Base-by-base conservation (phyloP, 208 protist genomes). In the Wallacemonas sp. region DNA sequence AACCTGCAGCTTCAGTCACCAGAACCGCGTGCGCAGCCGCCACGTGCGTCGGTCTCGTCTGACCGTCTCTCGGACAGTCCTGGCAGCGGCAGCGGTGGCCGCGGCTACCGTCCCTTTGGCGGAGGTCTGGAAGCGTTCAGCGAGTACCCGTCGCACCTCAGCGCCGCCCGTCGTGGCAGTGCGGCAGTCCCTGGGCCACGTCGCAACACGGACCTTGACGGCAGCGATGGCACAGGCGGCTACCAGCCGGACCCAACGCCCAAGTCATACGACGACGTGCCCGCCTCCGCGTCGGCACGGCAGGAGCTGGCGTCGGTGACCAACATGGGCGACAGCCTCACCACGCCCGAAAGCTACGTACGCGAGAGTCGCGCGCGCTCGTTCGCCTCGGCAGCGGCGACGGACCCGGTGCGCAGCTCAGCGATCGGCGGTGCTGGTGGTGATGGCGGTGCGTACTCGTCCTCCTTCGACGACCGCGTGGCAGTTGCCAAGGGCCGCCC, bases 181-280 rank as follows among this genome's bases (percentile, higher is more conserved):
- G 57, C 17, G 23, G 19, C 8, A 0, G 0, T 21, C 27, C 23
- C 36, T 17, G 54, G 16, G 19, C 32, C 2, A n/a, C 38, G 14
- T 72, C 72, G 27, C 12, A 68, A 6, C 30, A 27, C 32, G 24
- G 29, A 58, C 52, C 27, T 9, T 24, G 52, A 41, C n/a, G n/a
- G 23, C 26, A 32, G 47, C 26, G 47, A 55, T 4, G 2, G 4
- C 8, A 26, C 8, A 29, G 44, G 1, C 58, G 56, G n/a, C 23
- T 32, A 1, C 44, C 60, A n/a, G 6, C 36, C 36, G 52, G 4
- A 5, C 2, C 30, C 17, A 21, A 33, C 52, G 27, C 14, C 48
- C 5, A 69, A 44, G 57, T 41, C 57, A 2, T 69, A 76, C 30
- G 83, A 90, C 43, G 76, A 82, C 23, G 30, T 84, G 24, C 83